Evolutionary conservation across 129 eudicot species (phyloP), one percentile per base, ranked within the genome.

Genomic region (Scalesia atractyloides): DNA sequence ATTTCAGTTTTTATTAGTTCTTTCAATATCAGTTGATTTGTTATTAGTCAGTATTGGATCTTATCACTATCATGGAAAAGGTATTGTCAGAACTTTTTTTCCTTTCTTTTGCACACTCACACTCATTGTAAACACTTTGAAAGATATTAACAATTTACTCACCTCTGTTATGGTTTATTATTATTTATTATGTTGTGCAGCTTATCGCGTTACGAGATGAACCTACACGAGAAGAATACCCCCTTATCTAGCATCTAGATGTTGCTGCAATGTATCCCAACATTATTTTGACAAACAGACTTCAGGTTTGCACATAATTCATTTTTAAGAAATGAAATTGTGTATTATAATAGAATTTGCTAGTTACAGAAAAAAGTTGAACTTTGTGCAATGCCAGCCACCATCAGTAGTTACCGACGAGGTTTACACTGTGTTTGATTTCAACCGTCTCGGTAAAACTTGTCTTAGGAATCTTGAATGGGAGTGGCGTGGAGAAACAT

Each of bases 231-330:
- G 96, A 90, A 83, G 97, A 94, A 79, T 72, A 81, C 74, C 97
- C 98, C 57, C 98, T 94, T 68, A 94, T 94, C 39, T 94, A 94
- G 80, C 98, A 94, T 86, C 81, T 90, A 33, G 98, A 94, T 84
- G 98, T 94, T 67, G 98, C 98, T 86, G 97, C 98, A 18, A 94
- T 94, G 98, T 94, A 90, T 79, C 98, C 98, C 26, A 94, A 94
- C 71, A 94, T 94, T 73, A 94, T 94, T 43, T 70, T 94, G 80
- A 94, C 98, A 22, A 94, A 94, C 89, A 86, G 96, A 79, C 98
- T 94, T 82, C 98, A 94, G 98, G 98, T 94, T 81, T 41, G n/a
- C 77, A 56, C 47, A 64, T 65, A 37, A 17, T 43, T 37, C 52
- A 34, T 34, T 10, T 12, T 37, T 52, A 18, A 37, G 30, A 70